Evolutionary conservation across 768 basidiomycete species (phyloP), one percentile per base, ranked within the genome.

Genomic region (Dacryopinax spathularia): DNA sequence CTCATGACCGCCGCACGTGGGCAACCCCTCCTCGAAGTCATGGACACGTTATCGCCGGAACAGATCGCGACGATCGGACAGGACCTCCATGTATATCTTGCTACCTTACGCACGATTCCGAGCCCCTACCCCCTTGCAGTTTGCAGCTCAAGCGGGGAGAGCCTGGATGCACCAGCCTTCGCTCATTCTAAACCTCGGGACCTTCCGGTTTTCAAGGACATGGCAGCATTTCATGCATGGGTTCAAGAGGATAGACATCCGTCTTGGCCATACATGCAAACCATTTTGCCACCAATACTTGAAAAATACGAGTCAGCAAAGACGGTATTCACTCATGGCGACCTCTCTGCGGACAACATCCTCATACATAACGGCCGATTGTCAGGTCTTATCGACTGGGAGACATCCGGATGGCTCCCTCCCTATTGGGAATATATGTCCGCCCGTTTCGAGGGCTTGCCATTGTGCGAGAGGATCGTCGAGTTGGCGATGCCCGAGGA

Each of bases 361-460:
- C n/a, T n/a, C n/a, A n/a, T n/a, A n/a, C n/a, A n/a, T n/a, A n/a
- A n/a, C n/a, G n/a, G n/a, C n/a, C n/a, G n/a, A n/a, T n/a, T n/a
- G n/a, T n/a, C n/a, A n/a, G n/a, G n/a, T n/a, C n/a, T n/a, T n/a
- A 41, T 78, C n/a, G 77, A 77, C 63, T 78, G 75, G 76, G 73
- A 71, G 56, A 69, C 64, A 18, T 68, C 70, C 1, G 75, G 76
- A 10, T 77, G 70, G 68, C 73, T 72, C 61, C 77, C 76, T 13
- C 73, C 68, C 34, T 75, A 72, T 36, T 76, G 75, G 75, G 73
- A 76, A 59, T 62, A 62, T n/a, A 25, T 70, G 16, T 18, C 18
- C 18, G 18, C 39, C 6, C 7, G 7, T 15, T 41, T 15, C 6
- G 5, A 18, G 5, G 39, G 39, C 39, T 41, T 22, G 18, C 7